Conservation (phyloP, 148 eudicot species). For the Cornus suecica region DNA sequence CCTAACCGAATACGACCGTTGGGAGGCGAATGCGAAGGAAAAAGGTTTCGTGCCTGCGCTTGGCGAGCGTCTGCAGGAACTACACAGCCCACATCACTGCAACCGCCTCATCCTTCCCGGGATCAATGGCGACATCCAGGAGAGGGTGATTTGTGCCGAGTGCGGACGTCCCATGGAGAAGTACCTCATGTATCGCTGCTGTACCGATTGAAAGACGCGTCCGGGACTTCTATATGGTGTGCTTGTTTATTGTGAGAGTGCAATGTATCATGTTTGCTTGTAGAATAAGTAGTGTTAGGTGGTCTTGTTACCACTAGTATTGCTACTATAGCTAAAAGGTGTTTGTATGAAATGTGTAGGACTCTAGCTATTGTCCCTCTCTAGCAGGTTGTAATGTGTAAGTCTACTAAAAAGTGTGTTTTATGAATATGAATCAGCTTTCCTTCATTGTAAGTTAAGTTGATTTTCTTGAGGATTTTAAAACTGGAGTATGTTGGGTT, state of each 20-base stretch:
- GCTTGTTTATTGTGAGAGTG: not conserved
- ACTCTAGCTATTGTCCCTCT: not conserved
- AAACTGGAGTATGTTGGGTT: too few species aligned
- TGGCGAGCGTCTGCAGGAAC: slow-evolving; percentile 31
- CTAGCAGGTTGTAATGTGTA: not conserved
- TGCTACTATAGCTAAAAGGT: not conserved
- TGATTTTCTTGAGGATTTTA: too few species aligned
- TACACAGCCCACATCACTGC: slow-evolving; percentile 78
- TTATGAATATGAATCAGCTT: too few species aligned
- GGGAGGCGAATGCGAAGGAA: slow-evolving; percentile 46
- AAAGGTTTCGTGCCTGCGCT: slow-evolving; percentile 64
- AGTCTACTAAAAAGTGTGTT: not conserved
- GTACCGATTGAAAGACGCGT: slow-evolving; percentile 47
- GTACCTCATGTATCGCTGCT: slow-evolving; percentile 90
- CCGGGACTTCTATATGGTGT: not conserved
- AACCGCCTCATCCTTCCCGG: slow-evolving; percentile 79
- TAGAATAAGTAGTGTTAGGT: not conserved
- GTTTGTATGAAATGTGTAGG: not conserved
- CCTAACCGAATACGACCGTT: slow-evolving; percentile 33
- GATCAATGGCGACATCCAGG: slow-evolving; percentile 43
- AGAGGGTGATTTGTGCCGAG: slow-evolving; percentile 66
- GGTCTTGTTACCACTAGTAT: not conserved
- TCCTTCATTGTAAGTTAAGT: too few species aligned
- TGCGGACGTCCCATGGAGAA: slow-evolving; percentile 82
- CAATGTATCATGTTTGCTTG: not conserved